Evolutionary conservation across 345 rosid genomes (phyloP).

Genomic region (Brassica napus): DNA sequence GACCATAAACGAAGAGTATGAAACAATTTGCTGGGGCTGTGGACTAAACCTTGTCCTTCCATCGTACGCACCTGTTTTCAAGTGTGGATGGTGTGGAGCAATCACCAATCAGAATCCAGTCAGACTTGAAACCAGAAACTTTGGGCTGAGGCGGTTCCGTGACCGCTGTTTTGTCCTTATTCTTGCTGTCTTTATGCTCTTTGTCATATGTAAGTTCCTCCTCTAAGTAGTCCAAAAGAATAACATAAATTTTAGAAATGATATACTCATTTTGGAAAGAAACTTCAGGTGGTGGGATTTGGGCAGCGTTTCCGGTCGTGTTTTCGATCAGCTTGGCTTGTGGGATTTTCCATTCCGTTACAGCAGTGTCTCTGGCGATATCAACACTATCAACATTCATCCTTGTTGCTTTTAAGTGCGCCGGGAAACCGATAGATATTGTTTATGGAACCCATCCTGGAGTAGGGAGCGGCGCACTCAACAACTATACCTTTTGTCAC

Average conservation of each 20-base stretch:
- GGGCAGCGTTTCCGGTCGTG: constrained; percentile 77
- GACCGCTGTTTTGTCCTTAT: constrained; percentile 79
- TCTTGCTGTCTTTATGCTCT: constrained; percentile 65
- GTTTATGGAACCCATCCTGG: constrained; percentile 82
- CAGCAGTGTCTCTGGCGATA: constrained; percentile 47
- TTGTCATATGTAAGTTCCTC: constrained; percentile 64
- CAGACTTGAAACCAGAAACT: constrained; percentile 53
- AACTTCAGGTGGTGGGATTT: constrained; percentile 80
- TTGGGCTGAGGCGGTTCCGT: constrained; percentile 73
- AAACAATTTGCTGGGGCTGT: constrained; percentile 87
- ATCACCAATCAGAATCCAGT: constrained; percentile 56
- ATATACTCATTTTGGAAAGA: constrained; percentile 13
- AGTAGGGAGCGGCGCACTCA: constrained; percentile 71
- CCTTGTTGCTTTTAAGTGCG: constrained; percentile 69
- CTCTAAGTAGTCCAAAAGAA: constrained; percentile 6
- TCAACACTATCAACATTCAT: constrained; percentile 61
- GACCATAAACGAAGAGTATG: constrained; percentile 52
- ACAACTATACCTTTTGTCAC: constrained; percentile 74
- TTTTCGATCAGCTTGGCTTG: constrained; percentile 62
- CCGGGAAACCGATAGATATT: constrained; percentile 63
- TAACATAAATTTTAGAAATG: not conserved
- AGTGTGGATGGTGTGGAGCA: constrained; percentile 98
- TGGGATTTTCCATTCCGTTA: constrained; percentile 55
- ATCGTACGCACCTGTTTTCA: constrained; percentile 61
- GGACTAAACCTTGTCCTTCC: constrained; percentile 77